Evolutionary conservation across 352 stramenopile species (phyloP).

Genomic region (Thraustotheca clavata): DNA sequence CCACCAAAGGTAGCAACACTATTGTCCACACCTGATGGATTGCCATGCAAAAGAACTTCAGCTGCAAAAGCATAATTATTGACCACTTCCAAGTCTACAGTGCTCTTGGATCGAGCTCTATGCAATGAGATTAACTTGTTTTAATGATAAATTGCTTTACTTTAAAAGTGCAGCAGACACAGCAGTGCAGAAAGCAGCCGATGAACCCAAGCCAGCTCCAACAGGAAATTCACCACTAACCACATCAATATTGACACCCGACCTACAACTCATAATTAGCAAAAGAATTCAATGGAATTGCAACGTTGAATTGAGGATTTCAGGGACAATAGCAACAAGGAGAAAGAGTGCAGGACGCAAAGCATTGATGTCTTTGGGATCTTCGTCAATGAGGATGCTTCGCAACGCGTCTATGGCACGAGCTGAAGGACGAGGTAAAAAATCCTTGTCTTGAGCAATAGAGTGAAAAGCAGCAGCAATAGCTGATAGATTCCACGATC

Average conservation of each 20-base stretch:
- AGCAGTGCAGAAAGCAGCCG: constrained; percentile 82
- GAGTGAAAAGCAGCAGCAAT: constrained; percentile 32
- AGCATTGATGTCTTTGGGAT: constrained; percentile 34
- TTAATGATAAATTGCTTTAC: constrained; percentile 24
- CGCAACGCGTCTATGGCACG: constrained; percentile 43
- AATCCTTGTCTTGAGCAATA: constrained; percentile 34
- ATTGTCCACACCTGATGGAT: constrained; percentile 89
- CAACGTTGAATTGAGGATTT: neutral
- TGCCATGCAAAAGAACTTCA: constrained; percentile 86
- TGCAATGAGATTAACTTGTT: neutral
- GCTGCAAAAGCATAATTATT: constrained; percentile 83
- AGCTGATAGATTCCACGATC: constrained; percentile 28
- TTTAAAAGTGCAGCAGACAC: constrained; percentile 48
- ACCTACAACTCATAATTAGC: constrained; percentile 1
- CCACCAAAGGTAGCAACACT: constrained; percentile 85
- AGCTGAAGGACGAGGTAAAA: constrained; percentile 36
- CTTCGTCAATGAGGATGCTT: constrained; percentile 34
- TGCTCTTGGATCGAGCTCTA: neutral
- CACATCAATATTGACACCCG: constrained; percentile 40
- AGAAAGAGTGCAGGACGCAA: constrained; percentile 12
- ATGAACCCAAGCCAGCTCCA: constrained; percentile 87
- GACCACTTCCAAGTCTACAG: constrained; percentile 31
- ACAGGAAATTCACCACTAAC: constrained; percentile 57
- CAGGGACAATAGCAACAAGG: constrained; percentile 10
- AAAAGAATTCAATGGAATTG: neutral